Percentiles rank a stretch among this genome's conserved stretches.
Conservation (phyloP, 345 rosid species). For the Corchorus olitorius region DNA sequence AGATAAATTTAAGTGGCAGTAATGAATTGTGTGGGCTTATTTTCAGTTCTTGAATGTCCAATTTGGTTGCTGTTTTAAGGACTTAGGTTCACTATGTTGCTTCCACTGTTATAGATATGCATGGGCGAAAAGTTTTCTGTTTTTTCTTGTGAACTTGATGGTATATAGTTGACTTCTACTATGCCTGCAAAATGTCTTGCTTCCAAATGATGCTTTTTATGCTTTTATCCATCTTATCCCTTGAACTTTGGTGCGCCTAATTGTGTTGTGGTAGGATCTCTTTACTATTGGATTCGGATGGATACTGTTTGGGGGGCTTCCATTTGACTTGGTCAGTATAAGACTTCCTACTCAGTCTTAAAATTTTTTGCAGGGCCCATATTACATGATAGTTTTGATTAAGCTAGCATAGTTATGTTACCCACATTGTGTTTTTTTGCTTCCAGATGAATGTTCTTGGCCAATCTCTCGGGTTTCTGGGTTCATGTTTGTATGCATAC, state of each 20-base stretch:
- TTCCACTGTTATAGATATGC: neutral
- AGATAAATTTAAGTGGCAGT: neutral
- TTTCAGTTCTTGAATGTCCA: conserved; percentile 1
- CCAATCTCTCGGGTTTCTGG: conserved; percentile 56
- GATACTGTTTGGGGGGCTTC: conserved; percentile 63
- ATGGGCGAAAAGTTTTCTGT: neutral
- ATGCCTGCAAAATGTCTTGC: neutral
- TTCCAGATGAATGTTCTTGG: conserved; percentile 57
- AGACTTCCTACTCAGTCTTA: neutral
- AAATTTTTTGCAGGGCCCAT: neutral
- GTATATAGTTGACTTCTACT: neutral
- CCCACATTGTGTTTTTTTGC: conserved; percentile 1
- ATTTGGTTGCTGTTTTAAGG: too few species aligned
- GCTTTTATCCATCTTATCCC: neutral
- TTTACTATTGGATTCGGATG: conserved; percentile 75
- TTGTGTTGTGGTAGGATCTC: conserved; percentile 51
- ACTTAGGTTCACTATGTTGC: neutral
- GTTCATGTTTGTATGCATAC: conserved; percentile 61
- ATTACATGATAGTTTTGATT: neutral
- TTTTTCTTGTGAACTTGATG: neutral
- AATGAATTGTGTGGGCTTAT: neutral
- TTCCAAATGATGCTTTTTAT: neutral
- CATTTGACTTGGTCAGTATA: conserved; percentile 23
- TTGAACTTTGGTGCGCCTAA: neutral
- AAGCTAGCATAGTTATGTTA: neutral